Evolutionary conservation across 768 basidiomycete species (phyloP).

Genomic region (Krasilnikovozyma curviuscula): DNA sequence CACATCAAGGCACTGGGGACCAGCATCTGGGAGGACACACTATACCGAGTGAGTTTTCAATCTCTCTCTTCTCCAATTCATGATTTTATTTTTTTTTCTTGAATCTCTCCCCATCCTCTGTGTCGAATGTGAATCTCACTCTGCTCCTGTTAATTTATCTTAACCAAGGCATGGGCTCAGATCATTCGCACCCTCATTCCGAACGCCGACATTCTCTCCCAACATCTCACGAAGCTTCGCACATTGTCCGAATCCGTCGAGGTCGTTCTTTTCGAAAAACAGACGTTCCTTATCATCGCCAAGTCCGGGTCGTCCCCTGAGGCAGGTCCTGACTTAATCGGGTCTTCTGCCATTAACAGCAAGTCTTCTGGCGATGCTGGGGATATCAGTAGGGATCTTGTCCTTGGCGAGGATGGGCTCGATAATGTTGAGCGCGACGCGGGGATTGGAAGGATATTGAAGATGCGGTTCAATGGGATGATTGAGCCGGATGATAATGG

Average conservation of each 20-base stretch:
- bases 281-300: constrained; percentile 94
- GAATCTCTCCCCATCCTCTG: background rate
- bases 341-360: too few relatives aligned
- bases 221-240: constrained; percentile 70
- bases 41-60: constrained; percentile 54
- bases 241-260: constrained; percentile 76
- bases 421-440: background rate
- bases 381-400: constrained; percentile 13
- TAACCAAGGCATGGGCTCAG: constrained; percentile 76
- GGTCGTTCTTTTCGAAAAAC: constrained; percentile 87
- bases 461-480: too few relatives aligned
- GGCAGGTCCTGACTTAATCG: too few relatives aligned
- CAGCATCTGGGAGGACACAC: constrained; percentile 88
- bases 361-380: too few relatives aligned
- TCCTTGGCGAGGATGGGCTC: background rate
- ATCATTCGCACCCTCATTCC: constrained; percentile 94
- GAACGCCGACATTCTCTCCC: constrained; percentile 71
- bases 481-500: too few relatives aligned
- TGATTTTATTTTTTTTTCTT: background rate
- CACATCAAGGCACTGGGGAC: constrained; percentile 65
- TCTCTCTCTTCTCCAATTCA: background rate
- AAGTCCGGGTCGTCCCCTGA: constrained; percentile 25
- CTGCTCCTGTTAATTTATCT: constrained; percentile 1
- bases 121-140: background rate
- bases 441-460: too few relatives aligned